Evolutionary conservation across 179 eudicot genomes (phyloP), one percentile per base, ranked within the genome.

Genomic region (Drosera spatulata): DNA sequence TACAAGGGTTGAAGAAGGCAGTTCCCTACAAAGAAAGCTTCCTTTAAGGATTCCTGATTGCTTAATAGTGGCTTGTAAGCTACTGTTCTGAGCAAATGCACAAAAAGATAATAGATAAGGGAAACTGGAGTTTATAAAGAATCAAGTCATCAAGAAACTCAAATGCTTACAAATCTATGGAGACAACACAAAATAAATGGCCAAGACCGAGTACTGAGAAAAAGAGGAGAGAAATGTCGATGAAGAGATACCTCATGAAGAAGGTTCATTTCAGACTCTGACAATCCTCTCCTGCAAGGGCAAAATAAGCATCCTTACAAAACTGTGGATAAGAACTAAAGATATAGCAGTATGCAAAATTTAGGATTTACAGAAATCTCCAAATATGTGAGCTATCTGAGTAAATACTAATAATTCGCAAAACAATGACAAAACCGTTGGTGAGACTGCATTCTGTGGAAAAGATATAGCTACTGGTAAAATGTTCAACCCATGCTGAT

Each of bases 221-320:
- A 50, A 53, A 57, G 44, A 7, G 42, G 15, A 12, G 38, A 22
- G 53, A 56, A 57, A n/a, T 50, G 60, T 46, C 56, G 54, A 50
- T 53, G 65, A 41, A 39, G 61, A 67, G 62, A 47, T 70, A 91
- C 98, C 96, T 91, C 83, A 62, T 62, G 80, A 47, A 91, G 86
- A 71, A 80, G 85, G 56, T 70, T 68, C 73, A 91, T 69, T 81
- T 91, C 98, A 58, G 87, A 76, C 66, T 82, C 95, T 8, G 98
- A 88, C 70, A 91, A 79, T 56, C 98, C 98, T 79, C 95, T 79
- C 96, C 98, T 91, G 82, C 78, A 73, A 71, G 67, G 58, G 50
- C 54, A 44, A 48, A 15, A 66, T 38, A 51, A 68, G 60, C 50
- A 33, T 61, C 63, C 44, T 53, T 42, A 14, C 50, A 41, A 66